Evolutionary conservation across 306 rosid genomes (phyloP).

Genomic region (Alnus glutinosa): DNA sequence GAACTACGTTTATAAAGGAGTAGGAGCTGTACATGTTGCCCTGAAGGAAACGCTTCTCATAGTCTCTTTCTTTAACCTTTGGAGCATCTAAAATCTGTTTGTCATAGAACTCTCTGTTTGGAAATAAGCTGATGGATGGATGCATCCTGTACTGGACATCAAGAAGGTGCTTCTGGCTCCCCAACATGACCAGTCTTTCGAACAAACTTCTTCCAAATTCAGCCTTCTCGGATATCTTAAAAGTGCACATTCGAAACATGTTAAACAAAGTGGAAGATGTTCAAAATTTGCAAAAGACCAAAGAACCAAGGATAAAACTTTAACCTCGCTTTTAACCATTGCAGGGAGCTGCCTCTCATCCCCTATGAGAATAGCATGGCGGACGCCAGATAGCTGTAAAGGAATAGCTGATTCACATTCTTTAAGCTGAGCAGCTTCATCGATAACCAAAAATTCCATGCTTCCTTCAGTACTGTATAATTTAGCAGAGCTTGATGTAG

Average conservation of each 20-base stretch:
- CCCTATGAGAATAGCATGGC: conserved; percentile 44
- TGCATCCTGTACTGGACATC: conserved; percentile 51
- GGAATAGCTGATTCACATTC: conserved; percentile 65
- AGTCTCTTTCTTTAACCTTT: conserved; percentile 19
- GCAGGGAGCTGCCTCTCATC: conserved; percentile 69
- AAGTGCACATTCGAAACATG: background rate
- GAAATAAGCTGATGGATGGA: conserved; percentile 48
- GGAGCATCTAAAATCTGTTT: conserved; percentile 29
- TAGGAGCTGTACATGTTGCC: conserved; percentile 35
- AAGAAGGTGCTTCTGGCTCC: conserved; percentile 35
- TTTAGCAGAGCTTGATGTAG: conserved; percentile 47
- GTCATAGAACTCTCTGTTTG: conserved; percentile 37
- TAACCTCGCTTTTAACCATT: conserved; percentile 62
- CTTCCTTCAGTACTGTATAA: conserved; percentile 17
- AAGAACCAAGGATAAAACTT: background rate
- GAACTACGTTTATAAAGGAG: conserved; percentile 38
- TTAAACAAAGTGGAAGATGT: conserved; percentile 1
- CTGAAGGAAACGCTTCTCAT: conserved; percentile 24
- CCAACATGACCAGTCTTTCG: conserved; percentile 39
- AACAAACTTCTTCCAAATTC: conserved; percentile 54
- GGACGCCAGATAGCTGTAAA: conserved; percentile 45
- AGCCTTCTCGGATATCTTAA: conserved; percentile 35
- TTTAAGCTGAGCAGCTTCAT: conserved; percentile 61
- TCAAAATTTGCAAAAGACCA: background rate
- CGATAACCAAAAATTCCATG: conserved; percentile 39